A percentile compares a stretch with the other conserved stretches of the same genome.
phyloP scores from a whole-genome alignment of 1,284 basidiomycete species.

The Volvariella volvacea region DNA sequence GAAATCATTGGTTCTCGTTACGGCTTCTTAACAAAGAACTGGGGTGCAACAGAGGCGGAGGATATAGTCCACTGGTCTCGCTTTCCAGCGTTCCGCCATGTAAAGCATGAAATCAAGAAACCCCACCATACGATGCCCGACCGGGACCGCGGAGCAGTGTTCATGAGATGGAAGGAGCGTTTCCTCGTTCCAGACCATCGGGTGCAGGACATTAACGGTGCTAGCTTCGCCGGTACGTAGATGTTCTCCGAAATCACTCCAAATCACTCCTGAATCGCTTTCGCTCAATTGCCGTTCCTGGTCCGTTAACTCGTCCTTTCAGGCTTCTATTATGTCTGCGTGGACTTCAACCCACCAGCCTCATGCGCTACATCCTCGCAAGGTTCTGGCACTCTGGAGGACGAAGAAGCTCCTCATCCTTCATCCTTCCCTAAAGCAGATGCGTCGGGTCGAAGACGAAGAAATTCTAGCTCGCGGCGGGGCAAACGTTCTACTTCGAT shows the following conservation, averaged over 20 bases:
- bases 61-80: constrained; percentile 89
- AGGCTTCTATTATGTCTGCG: constrained; percentile 87
- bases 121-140: constrained; percentile 74
- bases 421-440: constrained; percentile 27
- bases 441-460: constrained; percentile 29
- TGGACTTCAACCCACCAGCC: constrained; percentile 62
- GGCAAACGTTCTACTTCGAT: constrained; percentile 30
- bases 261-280: background rate
- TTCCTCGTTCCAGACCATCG: constrained; percentile 93
- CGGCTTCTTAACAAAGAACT: constrained; percentile 82
- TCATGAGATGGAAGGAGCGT: constrained; percentile 97
- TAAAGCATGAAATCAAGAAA: constrained; percentile 67
- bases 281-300: background rate
- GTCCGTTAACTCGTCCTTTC: constrained; percentile 13
- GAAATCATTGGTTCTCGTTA: constrained; percentile 87
- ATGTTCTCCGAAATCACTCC: background rate
- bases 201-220: constrained; percentile 91
- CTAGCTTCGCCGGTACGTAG: constrained; percentile 84
- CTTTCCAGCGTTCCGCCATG: constrained; percentile 83
- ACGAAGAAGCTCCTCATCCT: constrained; percentile 12
- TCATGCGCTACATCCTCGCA: constrained; percentile 24
- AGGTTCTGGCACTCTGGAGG: constrained; percentile 9
- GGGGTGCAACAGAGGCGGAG: constrained; percentile 82
- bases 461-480: constrained; percentile 38
- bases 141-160: constrained; percentile 69